Evolutionary conservation across 1,139 yeast species (phyloP), one percentile per base, ranked within the genome.

Genomic region (Magnusiomyces tetraspermus): DNA sequence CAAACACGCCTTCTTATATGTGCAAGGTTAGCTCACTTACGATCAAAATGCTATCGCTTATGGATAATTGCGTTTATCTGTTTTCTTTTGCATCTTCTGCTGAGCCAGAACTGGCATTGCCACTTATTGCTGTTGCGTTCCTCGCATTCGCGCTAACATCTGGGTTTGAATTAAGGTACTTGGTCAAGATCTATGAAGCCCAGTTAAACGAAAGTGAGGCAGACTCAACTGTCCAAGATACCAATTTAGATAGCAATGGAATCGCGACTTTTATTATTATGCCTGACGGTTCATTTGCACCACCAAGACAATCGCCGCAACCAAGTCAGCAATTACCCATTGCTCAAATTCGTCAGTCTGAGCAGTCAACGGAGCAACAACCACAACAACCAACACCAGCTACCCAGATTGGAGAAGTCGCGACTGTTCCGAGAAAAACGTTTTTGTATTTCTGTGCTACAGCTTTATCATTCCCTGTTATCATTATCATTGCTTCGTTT

Each of bases 1-100:
- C 87, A 1, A 79, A 76, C 59, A 86, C 96, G 0, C 96, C 96
- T 0, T 88, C 95, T 0, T 82, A 85, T 10, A 76, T 86, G 45
- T 79, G 83, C 42, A 74, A 86, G 56, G 76, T 89, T 31, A 81
- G 88, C 15, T 81, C 80, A 58, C 83, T 82, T 73, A 68, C 83
- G 0, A 68, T 82, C 22, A 74, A 77, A 15, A 65, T 78, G 56
- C 75, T 80, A 67, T 76, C 81, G 52, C 61, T 80, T 48, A 75
- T 78, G 17, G 97, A 89, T 67, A 85, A 92, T 0, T 72, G 86
- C 2, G 63, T 84, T 43, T 79, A 86, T 30, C 73, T 85, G 66
- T 65, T 80, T 28, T 78, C 83, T 48, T 71, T 87, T 56, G 73
- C 85, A 31, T 68, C 81, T 41, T 78, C 90, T 1, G 67, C 82